Base-by-base conservation (phyloP, 2,329 filamentous ascomycete genomes). In the Chaetomium olivaceum region DNA sequence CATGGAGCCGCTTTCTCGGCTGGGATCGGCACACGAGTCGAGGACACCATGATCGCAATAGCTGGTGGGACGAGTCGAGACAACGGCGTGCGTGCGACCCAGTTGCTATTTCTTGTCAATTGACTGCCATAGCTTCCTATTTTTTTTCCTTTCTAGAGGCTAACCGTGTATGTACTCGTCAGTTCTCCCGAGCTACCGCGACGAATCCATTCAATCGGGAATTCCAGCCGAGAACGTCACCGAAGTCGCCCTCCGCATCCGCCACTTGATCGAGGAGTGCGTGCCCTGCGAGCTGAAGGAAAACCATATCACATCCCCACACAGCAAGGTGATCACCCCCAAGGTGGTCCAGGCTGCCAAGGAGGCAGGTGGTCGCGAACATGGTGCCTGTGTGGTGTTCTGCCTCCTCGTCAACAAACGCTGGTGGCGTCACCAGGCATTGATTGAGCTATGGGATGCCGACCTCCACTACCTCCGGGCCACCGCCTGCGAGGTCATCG, bases 221-320 rank as follows among this genome's bases (percentile, higher is more conserved):
- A 88, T 94, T 43, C 86, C 91, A 1, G 83, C 93, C 14, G 82
- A 85, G 66, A 90, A 95, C 73, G 93, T 97, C 68, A 97, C 94
- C 67, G 93, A 93, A 76, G 85, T 96, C 63, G 94, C 93, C 29
- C 85, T 99, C 19, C 91, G 93, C 64, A 83, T 99, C 69, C 96
- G 94, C 73, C 92, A 96, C 75, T 88, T 97, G 71, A 88, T 99
- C 73, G 93, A 97, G 78, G 87, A 93, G 76, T 89, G 93, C 63
- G 87, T 99, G 29, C 91, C 94, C 1, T 97, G 92, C 80, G 95
- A 99, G 77, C 83, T 99, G 48, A 89, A 95, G 65, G 87, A 91
- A 74, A 83, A 83, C 5, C 81, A 86, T 63, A 83, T 99, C 74
- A 95, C 91, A 4, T 84, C 84, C 59, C 87, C 94, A 2, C 93